Conservation (phyloP, 176 grass and related monocot genomes). For the Rhynchospora pubera region DNA sequence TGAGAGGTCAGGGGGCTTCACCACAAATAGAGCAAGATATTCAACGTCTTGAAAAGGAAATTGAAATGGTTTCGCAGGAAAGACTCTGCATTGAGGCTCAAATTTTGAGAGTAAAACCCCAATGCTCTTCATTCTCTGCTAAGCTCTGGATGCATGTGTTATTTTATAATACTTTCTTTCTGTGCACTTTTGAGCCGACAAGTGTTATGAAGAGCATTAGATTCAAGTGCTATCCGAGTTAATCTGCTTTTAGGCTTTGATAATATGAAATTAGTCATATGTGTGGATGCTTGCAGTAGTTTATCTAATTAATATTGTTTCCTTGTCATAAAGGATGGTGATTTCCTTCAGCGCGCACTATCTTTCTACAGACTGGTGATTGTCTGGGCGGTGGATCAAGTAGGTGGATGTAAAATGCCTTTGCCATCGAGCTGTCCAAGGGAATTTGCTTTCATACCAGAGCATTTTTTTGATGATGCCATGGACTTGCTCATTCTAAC, state of each 20-base stretch:
- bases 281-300: background rate
- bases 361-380: constrained; percentile 97
- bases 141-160: background rate
- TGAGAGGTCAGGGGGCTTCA: constrained; percentile 73
- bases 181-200: background rate
- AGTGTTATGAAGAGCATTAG: background rate
- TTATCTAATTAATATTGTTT: constrained; percentile 1
- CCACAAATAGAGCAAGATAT: constrained; percentile 90
- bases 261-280: background rate
- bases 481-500: constrained; percentile 98
- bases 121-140: background rate
- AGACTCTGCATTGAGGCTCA: constrained; percentile 92
- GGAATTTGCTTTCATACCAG: constrained; percentile 89
- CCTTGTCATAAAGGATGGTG: constrained; percentile 56
- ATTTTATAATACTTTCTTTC: background rate
- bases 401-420: constrained; percentile 96
- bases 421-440: constrained; percentile 78
- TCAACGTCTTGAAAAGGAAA: constrained; percentile 70
- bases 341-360: constrained; percentile 73
- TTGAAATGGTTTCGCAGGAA: constrained; percentile 76
- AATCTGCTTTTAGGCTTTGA: background rate
- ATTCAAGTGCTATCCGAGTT: background rate
- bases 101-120: constrained; percentile 67
- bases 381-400: constrained; percentile 73
- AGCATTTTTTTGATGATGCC: constrained; percentile 97